Evolutionary conservation across 2,329 filamentous ascomycete genomes (phyloP).

Genomic region (Phaeosphaeriaceae sp.): DNA sequence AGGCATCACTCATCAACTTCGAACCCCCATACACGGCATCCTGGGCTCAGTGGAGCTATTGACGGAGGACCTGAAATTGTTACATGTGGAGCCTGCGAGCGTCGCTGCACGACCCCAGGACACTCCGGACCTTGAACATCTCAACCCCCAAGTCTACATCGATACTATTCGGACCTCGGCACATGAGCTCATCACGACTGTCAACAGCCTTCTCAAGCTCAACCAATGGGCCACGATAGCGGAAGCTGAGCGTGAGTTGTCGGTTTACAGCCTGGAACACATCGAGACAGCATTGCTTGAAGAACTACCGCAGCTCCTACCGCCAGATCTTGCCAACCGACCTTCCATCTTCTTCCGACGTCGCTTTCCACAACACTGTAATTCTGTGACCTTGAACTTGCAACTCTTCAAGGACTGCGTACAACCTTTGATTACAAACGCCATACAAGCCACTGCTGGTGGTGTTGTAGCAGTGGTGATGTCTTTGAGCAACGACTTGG

Average conservation of each 20-base stretch:
- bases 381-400: conserved; percentile 48
- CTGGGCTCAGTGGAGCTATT: conserved; percentile 53
- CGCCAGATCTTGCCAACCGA: conserved; percentile 34
- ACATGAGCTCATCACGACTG: conserved; percentile 54
- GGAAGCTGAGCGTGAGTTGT: conserved; percentile 24
- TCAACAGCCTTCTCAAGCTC: conserved; percentile 56
- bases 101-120: conserved; percentile 12
- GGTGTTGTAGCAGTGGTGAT: conserved; percentile 50
- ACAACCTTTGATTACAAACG: conserved; percentile 53
- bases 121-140: conserved; percentile 22
- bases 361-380: conserved; percentile 33
- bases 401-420: conserved; percentile 54
- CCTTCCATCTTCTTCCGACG: conserved; percentile 47
- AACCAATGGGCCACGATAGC: conserved; percentile 51
- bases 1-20: conserved; percentile 57
- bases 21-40: conserved; percentile 59
- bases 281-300: conserved; percentile 44
- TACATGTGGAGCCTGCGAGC: conserved; percentile 14
- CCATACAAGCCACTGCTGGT: conserved; percentile 50
- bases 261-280: conserved; percentile 38
- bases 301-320: conserved; percentile 37
- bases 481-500: conserved; percentile 37
- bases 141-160: conserved; percentile 36
- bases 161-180: conserved; percentile 51
- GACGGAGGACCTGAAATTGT: conserved; percentile 50